phyloP scores from a whole-genome alignment of 805 yeast genomes.

The Lipomyces sp. region DNA sequence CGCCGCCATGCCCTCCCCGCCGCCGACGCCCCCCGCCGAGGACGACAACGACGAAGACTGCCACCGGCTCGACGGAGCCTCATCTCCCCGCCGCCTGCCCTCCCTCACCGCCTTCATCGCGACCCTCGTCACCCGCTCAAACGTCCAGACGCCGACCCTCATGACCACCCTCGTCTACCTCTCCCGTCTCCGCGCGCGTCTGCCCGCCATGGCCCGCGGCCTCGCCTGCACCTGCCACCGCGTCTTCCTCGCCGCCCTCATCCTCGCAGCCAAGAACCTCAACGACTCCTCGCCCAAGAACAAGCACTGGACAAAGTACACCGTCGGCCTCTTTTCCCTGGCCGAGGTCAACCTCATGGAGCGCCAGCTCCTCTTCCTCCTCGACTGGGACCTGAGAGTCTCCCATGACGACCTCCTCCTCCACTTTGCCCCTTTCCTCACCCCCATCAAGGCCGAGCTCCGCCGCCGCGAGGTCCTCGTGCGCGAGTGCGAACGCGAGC shows the following conservation, averaged over 20 bases:
- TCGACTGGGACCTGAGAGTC: constrained; percentile 82
- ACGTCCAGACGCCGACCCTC: constrained; percentile 90
- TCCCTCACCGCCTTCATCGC: constrained; percentile 64
- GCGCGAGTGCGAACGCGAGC: constrained; percentile 24
- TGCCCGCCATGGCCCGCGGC: constrained; percentile 87
- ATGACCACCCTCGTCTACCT: constrained; percentile 89
- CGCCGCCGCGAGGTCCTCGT: constrained; percentile 25
- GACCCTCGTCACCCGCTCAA: constrained; percentile 69
- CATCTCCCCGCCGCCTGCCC: constrained; percentile 36
- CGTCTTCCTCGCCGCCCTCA: constrained; percentile 82
- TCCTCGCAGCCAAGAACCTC: constrained; percentile 85
- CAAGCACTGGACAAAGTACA: constrained; percentile 93
- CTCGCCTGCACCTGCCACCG: constrained; percentile 88
- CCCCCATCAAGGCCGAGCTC: constrained; percentile 62
- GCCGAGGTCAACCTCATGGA: constrained; percentile 88
- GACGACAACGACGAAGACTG: neutral
- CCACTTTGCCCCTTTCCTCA: constrained; percentile 70
- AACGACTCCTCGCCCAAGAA: constrained; percentile 94
- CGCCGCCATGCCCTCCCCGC: constrained; percentile 38
- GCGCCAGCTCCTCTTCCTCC: constrained; percentile 73
- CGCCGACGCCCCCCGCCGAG: constrained; percentile 42
- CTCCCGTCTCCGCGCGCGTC: constrained; percentile 66
- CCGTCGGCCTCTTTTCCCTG: constrained; percentile 74
- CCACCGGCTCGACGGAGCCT: neutral
- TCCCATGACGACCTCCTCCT: constrained; percentile 64